These are phyloP conservation scores for Guillardia theta DNA, from an alignment of 78 protist species.

Conservation along the genomic window DNA sequence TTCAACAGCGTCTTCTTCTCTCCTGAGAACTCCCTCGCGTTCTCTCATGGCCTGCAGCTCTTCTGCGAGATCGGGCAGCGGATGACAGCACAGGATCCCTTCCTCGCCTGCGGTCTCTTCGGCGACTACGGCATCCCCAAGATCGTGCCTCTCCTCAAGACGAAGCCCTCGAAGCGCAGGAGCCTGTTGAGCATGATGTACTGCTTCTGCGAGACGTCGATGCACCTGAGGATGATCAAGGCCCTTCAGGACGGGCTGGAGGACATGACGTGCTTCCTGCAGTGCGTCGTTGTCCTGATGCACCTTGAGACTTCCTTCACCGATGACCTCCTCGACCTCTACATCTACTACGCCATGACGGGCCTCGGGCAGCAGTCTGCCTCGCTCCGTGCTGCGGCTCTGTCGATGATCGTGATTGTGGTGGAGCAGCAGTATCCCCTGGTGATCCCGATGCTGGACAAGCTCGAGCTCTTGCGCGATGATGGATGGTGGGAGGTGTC, in stretches of 20 bases:
- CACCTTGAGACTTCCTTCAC: not conserved
- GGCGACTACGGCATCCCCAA: constrained; percentile 1
- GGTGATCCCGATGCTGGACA: not conserved
- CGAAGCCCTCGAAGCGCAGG: not conserved
- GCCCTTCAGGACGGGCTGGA: not conserved
- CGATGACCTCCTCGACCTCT: constrained; percentile 50
- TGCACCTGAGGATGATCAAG: not conserved
- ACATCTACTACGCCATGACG: constrained; percentile 25
- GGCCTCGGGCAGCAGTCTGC: not conserved
- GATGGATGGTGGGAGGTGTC: constrained; percentile 20
- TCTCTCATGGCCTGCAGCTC: not conserved
- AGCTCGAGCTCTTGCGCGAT: not conserved
- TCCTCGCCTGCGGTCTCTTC: not conserved
- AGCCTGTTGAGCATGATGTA: not conserved
- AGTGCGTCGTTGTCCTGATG: not conserved
- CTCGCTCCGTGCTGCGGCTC: not conserved
- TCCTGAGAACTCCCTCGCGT: not conserved
- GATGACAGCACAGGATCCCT: not conserved
- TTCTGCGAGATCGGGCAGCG: not conserved
- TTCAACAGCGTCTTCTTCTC: not conserved
- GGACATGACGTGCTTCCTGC: not conserved
- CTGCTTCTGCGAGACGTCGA: constrained; percentile 6
- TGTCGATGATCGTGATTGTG: not conserved
- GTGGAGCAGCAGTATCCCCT: not conserved
- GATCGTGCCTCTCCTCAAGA: not conserved